Conservation (phyloP, 78 protist species). For the Speleostelium caveatum region DNA sequence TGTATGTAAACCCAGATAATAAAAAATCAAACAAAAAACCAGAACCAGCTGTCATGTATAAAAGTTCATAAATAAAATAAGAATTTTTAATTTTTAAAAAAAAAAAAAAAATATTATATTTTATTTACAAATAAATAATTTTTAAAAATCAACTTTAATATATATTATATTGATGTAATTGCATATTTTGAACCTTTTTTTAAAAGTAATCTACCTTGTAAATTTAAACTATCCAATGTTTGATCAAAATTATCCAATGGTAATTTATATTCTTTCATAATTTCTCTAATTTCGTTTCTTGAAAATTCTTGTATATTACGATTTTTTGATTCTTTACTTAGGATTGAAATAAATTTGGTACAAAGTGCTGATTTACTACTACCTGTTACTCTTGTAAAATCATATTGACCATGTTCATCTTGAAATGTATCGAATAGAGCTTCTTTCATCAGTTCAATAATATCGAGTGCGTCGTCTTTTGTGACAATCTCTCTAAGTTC, state of each 20-base stretch:
- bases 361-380: conserved; percentile 20
- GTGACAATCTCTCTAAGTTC: conserved; percentile 95
- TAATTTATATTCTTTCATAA: conserved; percentile 25
- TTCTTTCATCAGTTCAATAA: conserved; percentile 64
- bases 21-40: too few species aligned
- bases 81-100: too few species aligned
- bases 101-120: too few species aligned
- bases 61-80: too few species aligned
- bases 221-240: conserved; percentile 5
- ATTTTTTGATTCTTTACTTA: conserved; percentile 1
- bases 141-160: background rate
- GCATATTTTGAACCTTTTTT: conserved; percentile 19
- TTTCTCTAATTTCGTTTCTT: background rate
- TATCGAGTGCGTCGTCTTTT: conserved; percentile 81
- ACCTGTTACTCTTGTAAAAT: conserved; percentile 58
- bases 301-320: background rate
- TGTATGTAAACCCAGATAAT: too few species aligned
- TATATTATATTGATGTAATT: background rate
- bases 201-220: conserved; percentile 52
- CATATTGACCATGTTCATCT: conserved; percentile 73
- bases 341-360: background rate
- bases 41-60: too few species aligned
- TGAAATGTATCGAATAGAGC: conserved; percentile 49
- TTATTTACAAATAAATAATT: background rate
- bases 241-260: conserved; percentile 40